Conservation (phyloP, 768 basidiomycete species). For the Inosperma sp. region DNA sequence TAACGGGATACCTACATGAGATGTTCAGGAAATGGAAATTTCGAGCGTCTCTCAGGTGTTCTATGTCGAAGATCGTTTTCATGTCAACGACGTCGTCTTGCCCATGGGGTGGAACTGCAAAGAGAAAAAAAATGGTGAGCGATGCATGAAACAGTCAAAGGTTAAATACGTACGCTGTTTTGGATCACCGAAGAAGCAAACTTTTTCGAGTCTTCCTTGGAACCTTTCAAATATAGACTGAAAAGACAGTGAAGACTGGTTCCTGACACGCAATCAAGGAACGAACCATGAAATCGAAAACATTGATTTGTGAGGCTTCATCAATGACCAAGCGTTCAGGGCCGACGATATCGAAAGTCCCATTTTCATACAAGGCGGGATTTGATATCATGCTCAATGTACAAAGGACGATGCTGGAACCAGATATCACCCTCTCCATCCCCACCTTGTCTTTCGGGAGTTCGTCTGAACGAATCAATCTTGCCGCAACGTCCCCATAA, state of each 20-base stretch:
- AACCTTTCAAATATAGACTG: constrained; percentile 45
- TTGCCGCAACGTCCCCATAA: constrained; percentile 31
- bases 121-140: neutral
- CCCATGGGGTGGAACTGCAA: constrained; percentile 48
- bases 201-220: constrained; percentile 32
- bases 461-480: constrained; percentile 41
- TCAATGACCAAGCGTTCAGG: constrained; percentile 46
- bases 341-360: constrained; percentile 35
- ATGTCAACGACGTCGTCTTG: constrained; percentile 35
- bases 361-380: constrained; percentile 30
- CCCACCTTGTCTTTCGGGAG: constrained; percentile 25
- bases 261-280: neutral
- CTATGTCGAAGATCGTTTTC: constrained; percentile 44
- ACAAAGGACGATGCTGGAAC: constrained; percentile 38
- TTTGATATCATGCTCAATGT: constrained; percentile 52
- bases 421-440: constrained; percentile 25
- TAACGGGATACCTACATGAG: constrained; percentile 35
- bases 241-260: neutral
- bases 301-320: constrained; percentile 49
- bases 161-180: constrained; percentile 38
- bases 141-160: neutral
- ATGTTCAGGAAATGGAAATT: constrained; percentile 39
- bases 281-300: constrained; percentile 44
- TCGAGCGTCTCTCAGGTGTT: constrained; percentile 10
- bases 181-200: constrained; percentile 53